phyloP scores from a whole-genome alignment of 2,329 filamentous ascomycete species.

The Malbranchea cinnamomea region DNA sequence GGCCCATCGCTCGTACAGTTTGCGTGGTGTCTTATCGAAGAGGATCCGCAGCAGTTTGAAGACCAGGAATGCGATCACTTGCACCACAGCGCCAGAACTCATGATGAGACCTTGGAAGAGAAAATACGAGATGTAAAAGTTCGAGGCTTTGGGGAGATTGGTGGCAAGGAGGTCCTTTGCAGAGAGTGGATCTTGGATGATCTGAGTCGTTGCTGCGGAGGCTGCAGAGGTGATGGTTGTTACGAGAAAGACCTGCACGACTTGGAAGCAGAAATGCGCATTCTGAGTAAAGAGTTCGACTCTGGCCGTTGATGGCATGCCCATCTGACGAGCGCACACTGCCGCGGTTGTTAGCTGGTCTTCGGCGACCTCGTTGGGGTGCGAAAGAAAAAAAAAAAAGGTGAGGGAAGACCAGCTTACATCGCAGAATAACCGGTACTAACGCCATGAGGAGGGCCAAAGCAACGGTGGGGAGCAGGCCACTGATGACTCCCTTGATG shows the following conservation, averaged over 20 bases:
- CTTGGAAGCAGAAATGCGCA: constrained; percentile 57
- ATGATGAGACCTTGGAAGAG: constrained; percentile 75
- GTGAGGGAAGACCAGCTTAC: constrained; percentile 31
- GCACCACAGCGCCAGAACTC: constrained; percentile 57
- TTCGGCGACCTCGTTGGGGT: constrained; percentile 7
- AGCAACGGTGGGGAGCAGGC: constrained; percentile 65
- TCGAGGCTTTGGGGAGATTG: constrained; percentile 72
- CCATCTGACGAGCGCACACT: constrained; percentile 64
- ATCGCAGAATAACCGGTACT: constrained; percentile 66
- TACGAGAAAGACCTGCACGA: constrained; percentile 82
- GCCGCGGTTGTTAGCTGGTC: constrained; percentile 6
- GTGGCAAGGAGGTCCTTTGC: constrained; percentile 53
- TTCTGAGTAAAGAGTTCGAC: constrained; percentile 85
- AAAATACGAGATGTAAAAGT: constrained; percentile 93
- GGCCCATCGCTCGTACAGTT: constrained; percentile 62
- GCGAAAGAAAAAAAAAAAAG: background rate
- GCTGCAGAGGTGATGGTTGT: constrained; percentile 73
- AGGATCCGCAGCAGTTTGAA: constrained; percentile 59
- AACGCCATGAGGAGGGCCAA: constrained; percentile 75
- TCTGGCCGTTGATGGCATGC: constrained; percentile 62
- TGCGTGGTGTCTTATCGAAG: constrained; percentile 58
- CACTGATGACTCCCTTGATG: constrained; percentile 68
- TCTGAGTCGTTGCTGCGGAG: constrained; percentile 50
- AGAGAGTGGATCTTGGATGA: constrained; percentile 48
- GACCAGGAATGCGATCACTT: constrained; percentile 55